Evolutionary conservation across 108 stramenopile genomes (phyloP), one percentile per base, ranked within the genome.

Genomic region (Hondaea fermentalgiana): DNA sequence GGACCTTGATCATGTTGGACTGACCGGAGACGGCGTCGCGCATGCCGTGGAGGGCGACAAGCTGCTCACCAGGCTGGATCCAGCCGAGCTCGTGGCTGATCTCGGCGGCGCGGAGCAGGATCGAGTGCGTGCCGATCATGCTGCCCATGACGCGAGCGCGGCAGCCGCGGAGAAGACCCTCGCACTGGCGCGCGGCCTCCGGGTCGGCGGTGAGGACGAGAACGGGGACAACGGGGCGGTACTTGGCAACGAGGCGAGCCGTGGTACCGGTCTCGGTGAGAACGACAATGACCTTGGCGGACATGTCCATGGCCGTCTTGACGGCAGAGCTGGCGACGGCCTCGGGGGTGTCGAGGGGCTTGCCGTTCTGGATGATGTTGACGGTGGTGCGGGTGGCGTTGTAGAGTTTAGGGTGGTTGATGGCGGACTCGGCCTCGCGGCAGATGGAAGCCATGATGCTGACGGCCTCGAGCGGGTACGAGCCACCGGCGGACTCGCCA

Each of bases 251-350:
- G 72, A 97, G 93, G 64, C 95, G 95, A 6, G 98, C 98, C 29
- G 97, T 98, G 89, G 90, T 93, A 49, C 99, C 99, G 44, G 95
- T 95, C 89, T 98, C 97, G 35, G 97, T 96, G 88, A 97, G 93
- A 51, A 99, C 98, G 88, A 99, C 92, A 87, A 98, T 97, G 55
- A 91, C 95, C 92, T 95, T 95, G 89, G 99, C 98, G 23, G 92
- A 90, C 19, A 98, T 90, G 91, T 99, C 98, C 90, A 96, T 94
- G 45, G 98, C 97, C 43, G 98, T 98, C 93, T 98, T 98, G 87
- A 98, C 97, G 87, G 98, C 98, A 10, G 98, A 97, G 29, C 96
- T 96, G 28, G 97, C 97, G 72, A 98, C 95, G 53, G 97, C 96
- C 91, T 99, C 99, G 10, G 92, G 69, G 49, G 88, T 59, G 87